Percentiles rank a stretch among this genome's conserved stretches.
phyloP scores from a whole-genome alignment of 2,329 filamentous ascomycete genomes.

The Apiospora phragmitis region DNA sequence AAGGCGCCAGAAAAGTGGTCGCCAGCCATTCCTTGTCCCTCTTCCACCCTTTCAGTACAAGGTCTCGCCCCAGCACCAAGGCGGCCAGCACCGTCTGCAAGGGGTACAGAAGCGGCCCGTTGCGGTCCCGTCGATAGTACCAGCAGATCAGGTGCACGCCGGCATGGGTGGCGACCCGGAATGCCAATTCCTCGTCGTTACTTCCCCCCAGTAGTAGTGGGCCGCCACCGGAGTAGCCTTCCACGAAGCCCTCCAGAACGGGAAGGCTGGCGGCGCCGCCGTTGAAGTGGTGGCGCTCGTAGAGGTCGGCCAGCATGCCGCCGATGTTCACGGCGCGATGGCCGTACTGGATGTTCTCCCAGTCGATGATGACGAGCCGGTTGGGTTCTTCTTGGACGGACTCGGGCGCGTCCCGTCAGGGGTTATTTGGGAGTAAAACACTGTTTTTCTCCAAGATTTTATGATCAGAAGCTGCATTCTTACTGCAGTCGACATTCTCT shows the following conservation, averaged over 20 bases:
- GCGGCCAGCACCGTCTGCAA: conserved; percentile 9
- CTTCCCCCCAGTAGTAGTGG: conserved; percentile 18
- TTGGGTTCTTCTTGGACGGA: conserved; percentile 12
- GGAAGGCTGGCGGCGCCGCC: conserved; percentile 27
- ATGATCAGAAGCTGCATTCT: neutral
- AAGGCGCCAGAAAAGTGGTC: neutral
- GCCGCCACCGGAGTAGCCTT: conserved; percentile 36
- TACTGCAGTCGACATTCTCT: neutral
- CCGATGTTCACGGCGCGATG: conserved; percentile 40
- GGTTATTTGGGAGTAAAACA: conserved; percentile 19
- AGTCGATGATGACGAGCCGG: conserved; percentile 42
- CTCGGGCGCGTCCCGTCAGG: conserved; percentile 10
- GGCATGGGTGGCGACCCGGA: conserved; percentile 39
- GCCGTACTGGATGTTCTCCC: conserved; percentile 42
- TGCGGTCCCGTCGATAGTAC: conserved; percentile 20
- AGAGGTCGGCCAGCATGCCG: conserved; percentile 42
- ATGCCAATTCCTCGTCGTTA: conserved; percentile 36
- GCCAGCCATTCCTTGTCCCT: conserved; percentile 14
- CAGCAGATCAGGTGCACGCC: conserved; percentile 39
- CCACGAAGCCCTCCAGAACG: conserved; percentile 36
- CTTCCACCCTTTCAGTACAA: conserved; percentile 18
- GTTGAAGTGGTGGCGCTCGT: conserved; percentile 39
- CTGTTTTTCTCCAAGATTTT: conserved; percentile 10
- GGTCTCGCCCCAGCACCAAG: conserved; percentile 14
- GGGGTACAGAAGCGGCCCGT: conserved; percentile 11